A percentile compares a stretch with the other conserved stretches of the same genome.
Conservation (phyloP, 1,284 basidiomycete genomes). For the Cerrena zonata region DNA sequence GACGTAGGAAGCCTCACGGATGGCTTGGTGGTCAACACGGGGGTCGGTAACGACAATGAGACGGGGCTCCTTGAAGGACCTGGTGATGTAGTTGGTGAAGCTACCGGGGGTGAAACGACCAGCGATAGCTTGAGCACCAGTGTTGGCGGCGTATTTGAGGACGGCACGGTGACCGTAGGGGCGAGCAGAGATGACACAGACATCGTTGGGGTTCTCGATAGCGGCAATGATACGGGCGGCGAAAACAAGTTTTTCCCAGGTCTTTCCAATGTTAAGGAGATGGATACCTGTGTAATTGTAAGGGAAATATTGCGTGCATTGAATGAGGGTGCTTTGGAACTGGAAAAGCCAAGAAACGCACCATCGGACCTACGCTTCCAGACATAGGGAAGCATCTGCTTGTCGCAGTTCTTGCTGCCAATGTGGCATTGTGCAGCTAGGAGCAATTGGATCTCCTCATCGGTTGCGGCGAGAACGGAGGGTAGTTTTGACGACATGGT, state of each 20-base stretch:
- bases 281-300: constrained; percentile 68
- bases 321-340: background rate
- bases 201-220: constrained; percentile 96
- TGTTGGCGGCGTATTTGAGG: constrained; percentile 96
- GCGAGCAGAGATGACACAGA: constrained; percentile 96
- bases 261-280: constrained; percentile 97
- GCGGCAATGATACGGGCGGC: constrained; percentile 91
- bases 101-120: constrained; percentile 98
- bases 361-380: constrained; percentile 95
- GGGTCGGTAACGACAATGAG: constrained; percentile 98
- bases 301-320: constrained; percentile 13
- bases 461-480: constrained; percentile 85
- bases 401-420: constrained; percentile 97
- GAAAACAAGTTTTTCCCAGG: constrained; percentile 97
- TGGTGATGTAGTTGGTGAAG: constrained; percentile 99
- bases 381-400: constrained; percentile 97
- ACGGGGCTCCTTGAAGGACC: constrained; percentile 99
- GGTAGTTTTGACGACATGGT: constrained; percentile 84
- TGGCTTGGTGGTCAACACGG: constrained; percentile 98
- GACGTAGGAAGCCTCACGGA: constrained; percentile 98
- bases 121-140: constrained; percentile 96
- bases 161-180: constrained; percentile 99
- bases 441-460: constrained; percentile 95
- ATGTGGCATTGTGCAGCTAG: constrained; percentile 95
- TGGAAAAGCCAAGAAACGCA: constrained; percentile 34